Base-by-base conservation (phyloP, 345 rosid genomes). In the Sisymbrium altissimum region DNA sequence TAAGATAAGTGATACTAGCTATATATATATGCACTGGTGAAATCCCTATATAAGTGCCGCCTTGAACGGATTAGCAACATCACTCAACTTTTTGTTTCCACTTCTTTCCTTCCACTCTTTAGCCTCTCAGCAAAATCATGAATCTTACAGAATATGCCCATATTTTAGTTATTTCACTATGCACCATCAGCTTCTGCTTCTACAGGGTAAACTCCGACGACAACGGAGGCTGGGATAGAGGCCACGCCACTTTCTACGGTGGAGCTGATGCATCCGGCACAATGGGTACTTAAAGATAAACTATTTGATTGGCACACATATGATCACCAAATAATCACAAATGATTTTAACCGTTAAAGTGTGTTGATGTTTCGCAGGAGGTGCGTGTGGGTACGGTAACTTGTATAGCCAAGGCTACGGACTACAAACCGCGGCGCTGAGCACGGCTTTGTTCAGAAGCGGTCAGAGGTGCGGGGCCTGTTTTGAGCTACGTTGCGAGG, bases 381-480 rank as follows among this genome's bases (percentile, higher is more conserved):
- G 86, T 65, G 84, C 86, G 10, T 83, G 86, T 78, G 84, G 86
- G 12, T 81, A 83, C 58, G 35, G 35, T 32, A 32, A 32, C 35
- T 32, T 32, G 35, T 32, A 32, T 8, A 32, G 8, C 8, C 35
- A 84, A 77, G 87, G 85, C 11, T 79, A 84, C 23, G 87, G 87
- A 17, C 71, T 78, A 14, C 75, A 68, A 66, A 83, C 74, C 2
- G 84, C 84, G 41, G 86, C 82, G 23, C 30, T 83, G 19, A 83
- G 84, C 78, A 79, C 80, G 4, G 80, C 84, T 18, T 65, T 83
- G 81, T 84, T 84, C 74, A 74, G 56, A 10, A 79, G 54, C 13
- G 87, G 87, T 2, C 74, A 76, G 62, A 84, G 68, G 15, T 84
- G 87, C 36, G 85, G 85, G 1, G 74, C 83, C 13, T 84, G 85